Conservation (phyloP, 106 monocot genomes). For the Dioscorea dumetorum region DNA sequence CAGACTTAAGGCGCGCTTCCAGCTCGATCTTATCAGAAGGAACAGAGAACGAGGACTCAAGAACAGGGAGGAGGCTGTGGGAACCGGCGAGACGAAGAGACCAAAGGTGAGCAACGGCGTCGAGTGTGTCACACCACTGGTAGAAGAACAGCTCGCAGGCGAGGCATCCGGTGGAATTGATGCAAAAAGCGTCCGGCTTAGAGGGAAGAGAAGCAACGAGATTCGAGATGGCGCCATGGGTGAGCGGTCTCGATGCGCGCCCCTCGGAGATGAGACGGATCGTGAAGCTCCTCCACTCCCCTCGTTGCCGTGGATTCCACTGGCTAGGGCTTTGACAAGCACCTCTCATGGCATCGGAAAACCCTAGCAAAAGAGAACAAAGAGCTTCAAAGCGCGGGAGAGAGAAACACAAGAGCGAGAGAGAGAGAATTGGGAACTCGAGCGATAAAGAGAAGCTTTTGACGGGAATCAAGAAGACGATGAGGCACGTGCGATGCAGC, state of each 20-base stretch:
- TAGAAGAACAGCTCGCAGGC: slow-evolving; percentile 4
- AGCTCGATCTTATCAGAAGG: slow-evolving; percentile 1
- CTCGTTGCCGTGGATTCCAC: too few relatives aligned
- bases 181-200: neutral
- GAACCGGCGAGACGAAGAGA: slow-evolving; percentile 25
- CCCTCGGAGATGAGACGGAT: neutral
- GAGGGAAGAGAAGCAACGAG: neutral
- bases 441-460: too few relatives aligned
- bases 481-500: too few relatives aligned
- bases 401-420: too few relatives aligned
- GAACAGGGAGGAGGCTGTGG: slow-evolving; percentile 12
- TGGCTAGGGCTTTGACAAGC: too few relatives aligned
- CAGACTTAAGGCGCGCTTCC: slow-evolving; percentile 10
- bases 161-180: neutral
- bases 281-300: neutral
- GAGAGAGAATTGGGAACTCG: too few relatives aligned
- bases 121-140: slow-evolving; percentile 13
- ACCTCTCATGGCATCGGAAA: too few relatives aligned
- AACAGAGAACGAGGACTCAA: neutral
- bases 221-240: neutral
- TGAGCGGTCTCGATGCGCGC: too few relatives aligned
- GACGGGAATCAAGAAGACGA: too few relatives aligned
- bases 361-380: too few relatives aligned
- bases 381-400: too few relatives aligned
- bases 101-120: slow-evolving; percentile 35